Base-by-base conservation (phyloP, 2,329 filamentous ascomycete genomes). In the Trichoderma koningiopsis region DNA sequence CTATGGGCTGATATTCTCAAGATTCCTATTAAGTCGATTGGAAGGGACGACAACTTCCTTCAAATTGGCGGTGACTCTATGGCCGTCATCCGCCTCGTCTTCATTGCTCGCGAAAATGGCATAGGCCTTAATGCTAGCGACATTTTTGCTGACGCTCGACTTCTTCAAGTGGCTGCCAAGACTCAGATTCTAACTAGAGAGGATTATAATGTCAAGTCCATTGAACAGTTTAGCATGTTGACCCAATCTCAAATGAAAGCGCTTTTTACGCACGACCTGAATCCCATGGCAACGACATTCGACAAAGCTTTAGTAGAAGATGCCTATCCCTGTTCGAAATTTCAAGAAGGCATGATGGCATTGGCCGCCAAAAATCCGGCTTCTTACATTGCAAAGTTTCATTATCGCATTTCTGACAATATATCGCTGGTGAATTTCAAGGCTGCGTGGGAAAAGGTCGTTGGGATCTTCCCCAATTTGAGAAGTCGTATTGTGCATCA, bases 1-100 rank as follows among this genome's bases (percentile, higher is more conserved):
- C 49, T 69, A 2, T 69, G 67, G 67, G 49, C 67, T 0, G 14
- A 37, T n/a, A 31, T 70, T 3, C 24, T 70, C 2, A 58, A 59
- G 11, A 69, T 72, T 1, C 56, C 63, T 13, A 33, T 55, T 0
- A 35, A 52, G 0, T 67, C 60, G 5, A 72, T 74, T 56, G 68
- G 71, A 47, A 59, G 66, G 1, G 57, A 72, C 10, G 72, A 74
- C 33, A 74, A 69, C 29, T 74, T 74, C 35, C 70, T 71, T 10
- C 58, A 67, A 1, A 43, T 74, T 2, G 72, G 72, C 6, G 72
- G 72, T 3, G 72, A 74, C 24, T 74, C 72, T 1, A 73, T 74
- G 57, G 2, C 59, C 1, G 67, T 62, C 1, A 69, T 69, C 2
- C 8, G 13, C 0, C 60, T 69, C 4, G 52, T 69, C 10, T 56